phyloP scores from a whole-genome alignment of 192 early-diverging fungal species.

The Haplosporangium gracile region DNA sequence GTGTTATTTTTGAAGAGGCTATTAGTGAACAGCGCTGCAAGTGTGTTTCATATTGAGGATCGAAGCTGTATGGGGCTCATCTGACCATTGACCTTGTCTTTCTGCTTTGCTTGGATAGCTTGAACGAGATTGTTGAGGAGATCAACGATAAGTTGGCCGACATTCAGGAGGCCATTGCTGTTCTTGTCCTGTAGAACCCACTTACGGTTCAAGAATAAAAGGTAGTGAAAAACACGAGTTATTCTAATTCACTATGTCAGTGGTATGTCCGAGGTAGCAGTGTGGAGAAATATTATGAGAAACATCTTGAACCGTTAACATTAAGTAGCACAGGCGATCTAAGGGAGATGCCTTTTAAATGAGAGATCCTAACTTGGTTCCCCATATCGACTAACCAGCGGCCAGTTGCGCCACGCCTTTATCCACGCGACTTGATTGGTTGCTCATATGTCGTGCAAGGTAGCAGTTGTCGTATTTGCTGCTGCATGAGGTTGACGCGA shows the following conservation, averaged over 20 bases:
- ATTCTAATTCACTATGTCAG: too few species aligned
- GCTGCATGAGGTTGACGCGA: not conserved
- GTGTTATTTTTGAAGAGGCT: too few species aligned
- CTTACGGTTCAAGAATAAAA: not conserved
- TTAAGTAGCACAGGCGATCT: too few species aligned
- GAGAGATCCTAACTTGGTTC: not conserved
- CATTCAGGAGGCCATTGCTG: conserved; percentile 48
- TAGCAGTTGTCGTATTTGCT: not conserved
- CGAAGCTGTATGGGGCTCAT: too few species aligned
- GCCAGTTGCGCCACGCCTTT: not conserved
- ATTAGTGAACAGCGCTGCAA: not conserved
- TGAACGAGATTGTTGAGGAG: conserved; percentile 39
- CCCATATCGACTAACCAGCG: not conserved
- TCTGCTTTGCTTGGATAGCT: conserved; percentile 6
- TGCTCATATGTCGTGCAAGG: not conserved
- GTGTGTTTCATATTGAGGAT: too few species aligned
- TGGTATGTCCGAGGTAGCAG: not conserved
- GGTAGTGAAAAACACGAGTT: not conserved
- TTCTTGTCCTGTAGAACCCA: conserved; percentile 32
- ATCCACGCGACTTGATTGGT: not conserved
- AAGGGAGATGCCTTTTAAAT: not conserved
- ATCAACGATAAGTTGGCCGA: conserved; percentile 53
- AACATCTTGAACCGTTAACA: too few species aligned
- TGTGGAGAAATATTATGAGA: too few species aligned
- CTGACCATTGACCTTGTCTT: not conserved